Conservation (phyloP, 805 yeast genomes). For the Lipomyces spencermartinsiae region DNA sequence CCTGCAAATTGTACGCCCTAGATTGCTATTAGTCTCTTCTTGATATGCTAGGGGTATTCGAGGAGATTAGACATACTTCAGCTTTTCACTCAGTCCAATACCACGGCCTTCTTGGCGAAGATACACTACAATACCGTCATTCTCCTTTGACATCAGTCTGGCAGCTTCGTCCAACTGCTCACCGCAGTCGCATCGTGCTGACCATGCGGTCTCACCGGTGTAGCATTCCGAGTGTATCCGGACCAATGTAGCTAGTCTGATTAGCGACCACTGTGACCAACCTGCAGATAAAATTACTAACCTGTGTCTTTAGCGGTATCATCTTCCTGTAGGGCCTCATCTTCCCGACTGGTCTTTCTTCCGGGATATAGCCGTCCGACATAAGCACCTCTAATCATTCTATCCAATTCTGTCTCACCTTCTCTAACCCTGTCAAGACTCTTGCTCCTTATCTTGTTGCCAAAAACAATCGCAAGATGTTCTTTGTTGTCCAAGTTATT, state of each 20-base stretch:
- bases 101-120: constrained; percentile 98
- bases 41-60: background rate
- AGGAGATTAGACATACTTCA: constrained; percentile 54
- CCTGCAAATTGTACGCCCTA: constrained; percentile 90
- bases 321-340: constrained; percentile 20
- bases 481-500: constrained; percentile 90
- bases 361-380: constrained; percentile 91
- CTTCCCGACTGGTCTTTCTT: constrained; percentile 57
- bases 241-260: constrained; percentile 55
- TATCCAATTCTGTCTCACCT: constrained; percentile 83
- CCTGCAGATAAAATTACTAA: background rate
- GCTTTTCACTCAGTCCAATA: constrained; percentile 95
- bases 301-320: constrained; percentile 21
- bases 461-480: constrained; percentile 96
- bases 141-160: constrained; percentile 81
- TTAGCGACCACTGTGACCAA: background rate
- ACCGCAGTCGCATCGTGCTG: constrained; percentile 98
- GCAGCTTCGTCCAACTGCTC: constrained; percentile 99
- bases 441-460: constrained; percentile 84
- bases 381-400: constrained; percentile 99
- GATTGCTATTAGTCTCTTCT: background rate
- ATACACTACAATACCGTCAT: constrained; percentile 94
- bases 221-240: constrained; percentile 97
- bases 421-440: constrained; percentile 66
- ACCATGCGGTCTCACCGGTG: constrained; percentile 99